phyloP scores from a whole-genome alignment of 306 rosid species.

The Dalbergia oliveri region DNA sequence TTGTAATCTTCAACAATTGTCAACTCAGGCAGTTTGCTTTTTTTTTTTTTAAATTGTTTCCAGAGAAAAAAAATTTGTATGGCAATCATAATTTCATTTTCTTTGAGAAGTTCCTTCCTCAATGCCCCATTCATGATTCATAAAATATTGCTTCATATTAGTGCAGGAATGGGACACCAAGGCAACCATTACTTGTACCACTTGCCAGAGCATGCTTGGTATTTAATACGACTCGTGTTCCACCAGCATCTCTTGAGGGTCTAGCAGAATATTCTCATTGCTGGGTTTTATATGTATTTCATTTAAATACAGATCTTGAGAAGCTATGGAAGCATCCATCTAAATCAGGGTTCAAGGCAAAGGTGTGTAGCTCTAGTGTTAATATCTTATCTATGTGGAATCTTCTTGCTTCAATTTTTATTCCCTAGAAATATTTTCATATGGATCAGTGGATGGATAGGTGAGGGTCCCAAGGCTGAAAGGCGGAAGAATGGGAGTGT shows the following conservation, averaged over 20 bases:
- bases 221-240: constrained; percentile 75
- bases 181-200: constrained; percentile 95
- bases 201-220: constrained; percentile 91
- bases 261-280: constrained; percentile 88
- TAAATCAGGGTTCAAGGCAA: constrained; percentile 86
- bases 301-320: constrained; percentile 87
- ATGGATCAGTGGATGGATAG: constrained; percentile 67
- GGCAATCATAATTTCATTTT: background rate
- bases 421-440: constrained; percentile 42
- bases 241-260: constrained; percentile 93
- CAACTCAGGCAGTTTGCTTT: background rate
- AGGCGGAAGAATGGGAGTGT: constrained; percentile 88
- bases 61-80: background rate
- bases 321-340: constrained; percentile 91
- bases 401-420: constrained; percentile 35
- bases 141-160: constrained; percentile 37
- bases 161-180: constrained; percentile 91
- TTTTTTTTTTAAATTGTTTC: background rate
- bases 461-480: constrained; percentile 92
- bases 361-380: constrained; percentile 61
- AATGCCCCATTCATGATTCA: constrained; percentile 35
- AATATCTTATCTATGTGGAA: constrained; percentile 28
- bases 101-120: constrained; percentile 7
- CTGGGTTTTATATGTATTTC: constrained; percentile 92
- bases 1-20: background rate